Base-by-base conservation (phyloP, 495 filamentous ascomycete species). In the Talaromyces ruber region DNA sequence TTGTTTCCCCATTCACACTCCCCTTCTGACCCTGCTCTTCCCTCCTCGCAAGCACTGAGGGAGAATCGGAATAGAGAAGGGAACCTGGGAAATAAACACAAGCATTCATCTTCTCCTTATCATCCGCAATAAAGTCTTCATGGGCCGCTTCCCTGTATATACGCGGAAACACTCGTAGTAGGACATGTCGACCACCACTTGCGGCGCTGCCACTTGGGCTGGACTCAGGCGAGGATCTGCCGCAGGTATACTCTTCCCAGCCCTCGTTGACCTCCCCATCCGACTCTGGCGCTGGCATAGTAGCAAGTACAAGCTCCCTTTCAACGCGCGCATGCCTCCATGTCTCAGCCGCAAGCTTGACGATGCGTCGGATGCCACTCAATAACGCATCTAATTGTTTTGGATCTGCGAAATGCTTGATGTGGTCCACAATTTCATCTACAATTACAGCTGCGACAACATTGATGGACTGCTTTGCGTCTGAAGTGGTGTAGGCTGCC, bases 321-420 rank as follows among this genome's bases (percentile, higher is more conserved):
- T 87, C 84, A 55, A 87, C 80, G 1, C 84, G 79, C 0, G 84
- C 84, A 66, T 84, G 82, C 22, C 84, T 72, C 84, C 84, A 87
- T 3, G 84, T 86, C 61, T 87, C 84, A 0, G 84, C 82, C 0
- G 84, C 84, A 6, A 83, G 76, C 62, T 87, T 87, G 22, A 87
- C 84, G 53, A 86, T 83, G 59, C 80, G 78, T 26, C 80, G 73
- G 9, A 87, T 79, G 8, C 74, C 78, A 1, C 70, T 75, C 12
- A 76, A 69, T 8, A 86, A 74, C 2, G 79, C 68, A 34, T 87
- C 83, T 39, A 82, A 72, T 58, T 80, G 79, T 14, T 73, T 74
- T 16, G 81, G 79, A 56, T 85, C 82, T 4, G 81, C 79, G 58
- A 86, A 86, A 60, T 83, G 81, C 61, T 77, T 81, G 65, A 87